phyloP scores from a whole-genome alignment of 139 green algal species.

The Astrephomene gubernaculifera region DNA sequence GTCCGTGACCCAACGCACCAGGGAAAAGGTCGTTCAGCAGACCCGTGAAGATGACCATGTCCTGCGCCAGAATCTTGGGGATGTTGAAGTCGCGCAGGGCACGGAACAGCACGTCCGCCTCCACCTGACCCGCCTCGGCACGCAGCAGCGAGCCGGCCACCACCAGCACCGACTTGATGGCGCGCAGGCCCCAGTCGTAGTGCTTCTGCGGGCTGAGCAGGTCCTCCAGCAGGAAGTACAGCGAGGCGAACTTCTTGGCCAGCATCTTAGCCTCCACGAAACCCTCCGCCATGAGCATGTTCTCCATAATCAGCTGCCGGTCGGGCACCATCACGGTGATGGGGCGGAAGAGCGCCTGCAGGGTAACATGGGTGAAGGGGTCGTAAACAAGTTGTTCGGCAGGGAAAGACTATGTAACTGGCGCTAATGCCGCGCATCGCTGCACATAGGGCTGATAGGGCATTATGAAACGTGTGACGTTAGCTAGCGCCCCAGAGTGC shows the following conservation, averaged over 20 bases:
- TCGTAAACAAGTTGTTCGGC: no score
- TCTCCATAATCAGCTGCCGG: conserved; percentile 91
- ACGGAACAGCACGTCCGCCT: conserved; percentile 87
- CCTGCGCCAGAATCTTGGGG: conserved; percentile 83
- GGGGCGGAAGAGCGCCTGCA: conserved; percentile 80
- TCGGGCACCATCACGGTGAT: conserved; percentile 92
- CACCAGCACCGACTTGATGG: conserved; percentile 90
- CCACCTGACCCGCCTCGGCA: conserved; percentile 84
- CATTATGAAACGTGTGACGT: no score
- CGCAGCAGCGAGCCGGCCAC: conserved; percentile 83
- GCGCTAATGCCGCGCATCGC: no score
- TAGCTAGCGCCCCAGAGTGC: no score
- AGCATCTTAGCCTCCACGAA: conserved; percentile 88
- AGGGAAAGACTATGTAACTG: no score
- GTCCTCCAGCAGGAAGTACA: conserved; percentile 90
- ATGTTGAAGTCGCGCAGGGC: conserved; percentile 91
- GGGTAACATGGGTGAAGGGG: no score
- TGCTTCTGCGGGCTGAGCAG: conserved; percentile 89
- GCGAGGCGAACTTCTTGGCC: conserved; percentile 86
- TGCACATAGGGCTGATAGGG: no score
- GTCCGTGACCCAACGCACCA: no score
- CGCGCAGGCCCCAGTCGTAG: conserved; percentile 88
- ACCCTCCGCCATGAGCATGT: conserved; percentile 91
- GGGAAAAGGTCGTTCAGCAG: conserved; percentile 89
- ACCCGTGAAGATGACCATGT: conserved; percentile 91